Conservation (phyloP, 768 basidiomycete genomes). For the Pleurotus platypus region DNA sequence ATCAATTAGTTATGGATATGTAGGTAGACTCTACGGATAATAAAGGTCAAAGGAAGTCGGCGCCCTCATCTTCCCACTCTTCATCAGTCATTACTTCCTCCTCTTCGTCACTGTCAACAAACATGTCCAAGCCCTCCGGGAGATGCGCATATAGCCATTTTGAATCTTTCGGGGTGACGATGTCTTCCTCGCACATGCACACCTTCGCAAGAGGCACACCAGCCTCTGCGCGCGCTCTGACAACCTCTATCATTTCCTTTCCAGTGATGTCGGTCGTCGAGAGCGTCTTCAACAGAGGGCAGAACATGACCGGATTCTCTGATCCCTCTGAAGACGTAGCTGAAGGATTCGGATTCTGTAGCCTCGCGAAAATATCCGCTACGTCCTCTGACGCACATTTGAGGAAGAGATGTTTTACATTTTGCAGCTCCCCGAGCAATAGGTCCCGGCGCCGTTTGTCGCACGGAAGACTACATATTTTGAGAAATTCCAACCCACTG, state of each 20-base stretch:
- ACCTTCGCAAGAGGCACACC: conserved; percentile 42
- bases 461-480: conserved; percentile 49
- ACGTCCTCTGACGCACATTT: conserved; percentile 27
- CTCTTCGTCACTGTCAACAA: conserved; percentile 49
- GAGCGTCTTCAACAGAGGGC: conserved; percentile 51
- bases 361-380: conserved; percentile 15
- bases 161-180: conserved; percentile 36
- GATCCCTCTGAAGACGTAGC: neutral
- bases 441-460: conserved; percentile 22
- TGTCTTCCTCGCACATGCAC: conserved; percentile 41
- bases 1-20: conserved; percentile 1
- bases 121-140: conserved; percentile 45
- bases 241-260: conserved; percentile 35
- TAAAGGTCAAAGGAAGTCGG: too few species aligned
- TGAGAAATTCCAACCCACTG: conserved; percentile 45
- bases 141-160: conserved; percentile 50
- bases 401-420: conserved; percentile 40
- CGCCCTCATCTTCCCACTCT: conserved; percentile 13
- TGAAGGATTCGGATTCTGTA: conserved; percentile 11
- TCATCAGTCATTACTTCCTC: conserved; percentile 26
- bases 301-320: conserved; percentile 26
- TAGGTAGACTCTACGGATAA: too few species aligned
- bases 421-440: conserved; percentile 45
- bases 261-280: conserved; percentile 43
- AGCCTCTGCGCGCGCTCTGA: conserved; percentile 34